Evolutionary conservation across 2,329 filamentous ascomycete genomes (phyloP), one percentile per base, ranked within the genome.

Genomic region (Aspergillus sp.): DNA sequence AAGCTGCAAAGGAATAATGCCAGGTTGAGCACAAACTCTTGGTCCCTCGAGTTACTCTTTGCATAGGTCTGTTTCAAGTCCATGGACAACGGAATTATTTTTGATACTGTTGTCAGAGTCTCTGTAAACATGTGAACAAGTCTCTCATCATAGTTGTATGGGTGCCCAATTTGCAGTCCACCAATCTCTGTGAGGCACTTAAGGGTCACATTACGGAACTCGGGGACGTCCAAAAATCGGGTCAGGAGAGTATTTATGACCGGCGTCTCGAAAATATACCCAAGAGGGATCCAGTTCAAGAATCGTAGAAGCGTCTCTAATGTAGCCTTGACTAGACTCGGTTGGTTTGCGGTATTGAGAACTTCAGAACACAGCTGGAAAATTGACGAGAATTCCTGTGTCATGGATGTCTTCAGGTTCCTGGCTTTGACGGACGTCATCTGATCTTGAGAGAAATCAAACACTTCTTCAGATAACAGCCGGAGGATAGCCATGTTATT

Each of bases 401-500:
- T 97, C 95, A 99, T 99, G 64, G 91, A 96, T 66, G 93, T 93
- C 82, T 99, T 99, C 62, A 99, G 83, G 75, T 96, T 96, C 70
- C 93, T 88, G 41, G 93, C 96, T 82, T 99, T 99, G 58, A 90
- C 86, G 39, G 93, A 97, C n/a, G 95, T 99, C 93, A 99, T 97
- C 75, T 97, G 91, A 72, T 99, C 95, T 63, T 93, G 91, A 1
- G 95, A 99, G 77, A 96, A 99, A 80, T 99, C 95, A 72, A 99
- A 99, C 39, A 99, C 93, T 76, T 99, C 95, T 76, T 99, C 95
- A 6, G 95, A 99, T 46, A 99, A 84, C 68, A 99, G 81, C 59
- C 95, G 89, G 66, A 99, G 85, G 68, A 99, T 98, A 64, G 91
- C 92, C 95, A 99, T 99, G 82, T 99, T 99, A 82, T 99, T 99